Base-by-base conservation (phyloP, 768 basidiomycete species). In the Suillus fuscotomentosus region DNA sequence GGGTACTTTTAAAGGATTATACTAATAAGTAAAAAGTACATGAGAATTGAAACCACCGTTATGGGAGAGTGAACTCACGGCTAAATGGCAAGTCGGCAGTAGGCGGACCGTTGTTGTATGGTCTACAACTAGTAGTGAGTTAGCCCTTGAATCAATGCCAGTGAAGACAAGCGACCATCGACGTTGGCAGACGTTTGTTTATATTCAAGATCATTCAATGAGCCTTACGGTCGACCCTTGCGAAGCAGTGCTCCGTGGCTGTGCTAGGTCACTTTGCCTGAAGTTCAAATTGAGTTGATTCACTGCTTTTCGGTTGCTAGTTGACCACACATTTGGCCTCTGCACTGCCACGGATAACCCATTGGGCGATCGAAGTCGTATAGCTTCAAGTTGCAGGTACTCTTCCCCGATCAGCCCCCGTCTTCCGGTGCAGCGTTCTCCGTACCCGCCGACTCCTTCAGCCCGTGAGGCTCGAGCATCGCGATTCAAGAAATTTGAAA, bases 1-100 rank as follows among this genome's bases (percentile, higher is more conserved):
- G 22, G n/a, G 10, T 22, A 13, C n/a, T n/a, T 10, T 55, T 36
- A 39, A 24, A 24, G 42, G 45, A 47, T 14, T 36, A 57, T 31
- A 31, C 20, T 22, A 22, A 57, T 60, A 45, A 47, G 47, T 31
- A 27, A n/a, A 47, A 13, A 36, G 20, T 31, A 11, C 39, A 48
- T 63, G 57, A 39, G 63, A 47, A 20, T 31, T 22, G 34, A 55
- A 59, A 39, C 17, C 24, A 22, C 4, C 13, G 5, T 71, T 71
- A 71, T 63, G 66, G 64, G 51, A 62, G 39, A 36, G 22, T 9
- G 3, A 11, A 54, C 63, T 61, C 63, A 61, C 47, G 14, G n/a
- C 7, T 50, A 50, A 24, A 50, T 17, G 17, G 8, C 42, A 43
- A 43, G 53, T 4, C 53, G 53, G 53, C 31, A 34, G 10, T 54